Evolutionary conservation across 768 basidiomycete species (phyloP).

Genomic region (Lentinus brumalis): DNA sequence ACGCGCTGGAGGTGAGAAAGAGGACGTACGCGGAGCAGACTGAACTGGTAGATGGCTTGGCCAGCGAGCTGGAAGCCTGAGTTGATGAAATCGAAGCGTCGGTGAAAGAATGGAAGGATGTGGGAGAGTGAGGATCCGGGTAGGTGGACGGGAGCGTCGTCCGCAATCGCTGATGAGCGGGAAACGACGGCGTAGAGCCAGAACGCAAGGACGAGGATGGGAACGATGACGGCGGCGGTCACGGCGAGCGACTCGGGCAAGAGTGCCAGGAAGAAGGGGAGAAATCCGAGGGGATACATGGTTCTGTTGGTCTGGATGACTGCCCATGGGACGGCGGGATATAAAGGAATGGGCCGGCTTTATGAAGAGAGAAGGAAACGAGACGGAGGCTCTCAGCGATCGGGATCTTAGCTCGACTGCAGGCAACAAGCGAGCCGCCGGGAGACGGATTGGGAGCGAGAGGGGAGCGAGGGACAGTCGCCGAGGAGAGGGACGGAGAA

Average conservation of each 20-base stretch:
- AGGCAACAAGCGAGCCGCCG: conserved; percentile 14
- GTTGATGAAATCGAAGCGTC: conserved; percentile 71
- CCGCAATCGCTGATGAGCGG: neutral
- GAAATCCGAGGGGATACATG: conserved; percentile 47
- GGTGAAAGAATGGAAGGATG: conserved; percentile 68
- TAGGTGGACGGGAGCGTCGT: conserved; percentile 49
- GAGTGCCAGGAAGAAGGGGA: conserved; percentile 40
- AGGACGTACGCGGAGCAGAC: conserved; percentile 60
- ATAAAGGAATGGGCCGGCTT: conserved; percentile 9
- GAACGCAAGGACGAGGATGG: conserved; percentile 43
- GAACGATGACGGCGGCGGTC: conserved; percentile 36
- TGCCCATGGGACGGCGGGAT: conserved; percentile 23
- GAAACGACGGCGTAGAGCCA: conserved; percentile 27
- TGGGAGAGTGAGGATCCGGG: conserved; percentile 61
- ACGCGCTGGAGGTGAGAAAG: neutral
- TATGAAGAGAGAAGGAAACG: neutral
- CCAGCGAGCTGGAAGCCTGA: conserved; percentile 72
- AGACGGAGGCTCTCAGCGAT: conserved; percentile 11
- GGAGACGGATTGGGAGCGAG: conserved; percentile 11
- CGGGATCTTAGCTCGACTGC: conserved; percentile 16
- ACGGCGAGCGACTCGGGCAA: conserved; percentile 36
- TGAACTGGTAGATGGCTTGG: conserved; percentile 68
- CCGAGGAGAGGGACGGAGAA: conserved; percentile 5
- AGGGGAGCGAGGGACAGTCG: neutral
- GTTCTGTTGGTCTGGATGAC: conserved; percentile 17